Conservation (phyloP, 2,329 filamentous ascomycete species). For the Fusarium palustre region DNA sequence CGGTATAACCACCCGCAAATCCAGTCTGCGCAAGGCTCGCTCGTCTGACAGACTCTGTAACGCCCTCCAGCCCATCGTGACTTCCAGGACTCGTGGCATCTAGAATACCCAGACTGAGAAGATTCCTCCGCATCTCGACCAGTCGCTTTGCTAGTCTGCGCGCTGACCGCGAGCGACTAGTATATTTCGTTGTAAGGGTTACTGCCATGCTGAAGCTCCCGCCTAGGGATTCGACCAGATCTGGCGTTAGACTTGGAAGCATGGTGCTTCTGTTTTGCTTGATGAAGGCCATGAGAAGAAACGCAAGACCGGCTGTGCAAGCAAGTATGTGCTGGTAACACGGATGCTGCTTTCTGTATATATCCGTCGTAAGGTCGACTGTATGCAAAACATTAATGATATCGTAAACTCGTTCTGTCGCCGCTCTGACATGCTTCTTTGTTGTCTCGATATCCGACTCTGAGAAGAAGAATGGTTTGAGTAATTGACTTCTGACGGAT, state of each 20-base stretch:
- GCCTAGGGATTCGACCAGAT: slow-evolving; percentile 19
- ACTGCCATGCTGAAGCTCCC: slow-evolving; percentile 33
- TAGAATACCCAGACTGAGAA: slow-evolving; percentile 18
- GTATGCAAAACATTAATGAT: slow-evolving; percentile 25
- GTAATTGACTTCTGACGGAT: slow-evolving; percentile 24
- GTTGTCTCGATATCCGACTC: slow-evolving; percentile 28
- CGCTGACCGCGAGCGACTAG: slow-evolving; percentile 11
- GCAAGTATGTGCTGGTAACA: slow-evolving; percentile 30
- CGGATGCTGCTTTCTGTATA: slow-evolving; percentile 32
- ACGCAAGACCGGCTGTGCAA: slow-evolving; percentile 24
- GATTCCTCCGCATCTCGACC: slow-evolving; percentile 23
- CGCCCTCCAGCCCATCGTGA: slow-evolving; percentile 13
- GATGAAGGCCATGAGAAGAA: slow-evolving; percentile 29
- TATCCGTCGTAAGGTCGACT: slow-evolving; percentile 18
- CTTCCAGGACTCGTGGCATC: slow-evolving; percentile 8
- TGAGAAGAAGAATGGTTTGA: slow-evolving; percentile 34
- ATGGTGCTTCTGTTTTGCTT: slow-evolving; percentile 29
- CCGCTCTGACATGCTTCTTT: slow-evolving; percentile 25
- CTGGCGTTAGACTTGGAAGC: slow-evolving; percentile 11
- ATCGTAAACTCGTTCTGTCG: slow-evolving; percentile 24
- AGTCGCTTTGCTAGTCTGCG: slow-evolving; percentile 23
- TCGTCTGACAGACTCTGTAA: slow-evolving; percentile 18
- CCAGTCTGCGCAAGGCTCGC: slow-evolving; percentile 11
- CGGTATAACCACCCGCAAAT: neutral
- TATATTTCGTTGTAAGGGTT: slow-evolving; percentile 22